These are phyloP conservation scores for Hypoxylon sp. DNA, from an alignment of 2,329 filamentous ascomycete species.

Conservation along the genomic window DNA sequence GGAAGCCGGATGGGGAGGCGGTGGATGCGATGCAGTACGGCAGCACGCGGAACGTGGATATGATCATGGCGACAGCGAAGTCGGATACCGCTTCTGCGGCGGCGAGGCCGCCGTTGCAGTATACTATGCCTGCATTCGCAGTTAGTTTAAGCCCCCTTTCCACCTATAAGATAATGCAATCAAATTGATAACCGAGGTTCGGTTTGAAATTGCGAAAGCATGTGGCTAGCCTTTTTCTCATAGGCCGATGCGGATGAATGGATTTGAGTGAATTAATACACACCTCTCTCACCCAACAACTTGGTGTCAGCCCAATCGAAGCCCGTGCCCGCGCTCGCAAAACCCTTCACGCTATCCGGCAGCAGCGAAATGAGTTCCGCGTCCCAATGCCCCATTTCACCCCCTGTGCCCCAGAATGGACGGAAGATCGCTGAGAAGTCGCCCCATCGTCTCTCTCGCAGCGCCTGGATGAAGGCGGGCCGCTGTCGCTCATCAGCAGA, in stretches of 20 bases:
- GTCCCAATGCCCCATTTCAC: conserved; percentile 76
- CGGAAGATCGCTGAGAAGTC: conserved; percentile 67
- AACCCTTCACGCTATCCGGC: conserved; percentile 68
- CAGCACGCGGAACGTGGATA: conserved; percentile 77
- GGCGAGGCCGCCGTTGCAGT: conserved; percentile 80
- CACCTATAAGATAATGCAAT: not conserved
- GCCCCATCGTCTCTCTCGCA: conserved; percentile 68
- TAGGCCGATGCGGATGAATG: not conserved
- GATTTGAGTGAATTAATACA: conserved; percentile 36
- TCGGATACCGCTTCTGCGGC: conserved; percentile 82
- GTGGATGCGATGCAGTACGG: conserved; percentile 73
- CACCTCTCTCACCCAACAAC: conserved; percentile 72
- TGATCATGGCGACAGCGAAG: conserved; percentile 76
- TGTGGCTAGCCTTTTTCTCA: not conserved
- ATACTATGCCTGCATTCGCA: conserved; percentile 68
- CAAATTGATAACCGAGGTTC: not conserved
- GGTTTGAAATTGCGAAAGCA: not conserved
- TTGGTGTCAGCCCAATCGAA: conserved; percentile 75
- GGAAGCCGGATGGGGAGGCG: conserved; percentile 61
- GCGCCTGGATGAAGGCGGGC: conserved; percentile 63
- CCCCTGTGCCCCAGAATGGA: conserved; percentile 74
- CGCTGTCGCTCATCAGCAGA: conserved; percentile 65
- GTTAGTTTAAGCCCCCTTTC: not conserved
- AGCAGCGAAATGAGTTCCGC: conserved; percentile 69
- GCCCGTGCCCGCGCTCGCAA: conserved; percentile 72